Base-by-base conservation (phyloP, 192 early-diverging fungal species). In the Backusella australiensis region DNA sequence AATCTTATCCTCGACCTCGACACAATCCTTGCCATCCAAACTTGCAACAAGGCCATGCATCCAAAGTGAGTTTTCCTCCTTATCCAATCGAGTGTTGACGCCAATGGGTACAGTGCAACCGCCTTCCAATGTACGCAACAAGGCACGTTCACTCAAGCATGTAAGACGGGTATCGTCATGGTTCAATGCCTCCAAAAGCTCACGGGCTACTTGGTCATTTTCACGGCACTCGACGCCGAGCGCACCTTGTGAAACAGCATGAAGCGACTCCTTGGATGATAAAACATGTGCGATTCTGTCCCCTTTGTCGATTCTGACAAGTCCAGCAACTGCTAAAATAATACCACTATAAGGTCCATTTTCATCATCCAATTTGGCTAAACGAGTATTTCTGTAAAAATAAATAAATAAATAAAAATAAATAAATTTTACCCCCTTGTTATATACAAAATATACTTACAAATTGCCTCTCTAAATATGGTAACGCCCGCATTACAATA, bases 41-140 rank as follows among this genome's bases (percentile, higher is more conserved):
- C 88, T 91, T 6, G 89, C 87, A 0, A 98, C 97, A 35, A 91
- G 73, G 0, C 90, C 94, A 69, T 75, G 83, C 73, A 98, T 75
- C 23, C 34, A 52, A 38, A 96, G 82, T 44, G 35, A 44, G 2
- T 76, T 67, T 23, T 83, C 77, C 44, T 67, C 68, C 6, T n/a
- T 49, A 21, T 49, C 46, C 83, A 89, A 91, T 71, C 71, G 71
- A 1, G 93, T 89, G 73, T 82, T 88, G 17, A 97, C 96, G 38
- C 96, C 97, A 75, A 98, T 91, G 4, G 97, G 96, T 56, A 99
- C 96, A 67, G 90, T 93, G 86, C 97, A 99, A 4, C 97, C 97
- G 42, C 97, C 97, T 85, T 99, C 95, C 29, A 99, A 83, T 36
- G 81, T 86, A 32, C 92, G 88, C 95, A 97, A 96, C 76, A 97